Percentiles rank a stretch among this genome's conserved stretches.
These are phyloP conservation scores for Dendrobium chrysotoxum DNA, from an alignment of 106 monocot genomes.

Conservation along the genomic window DNA sequence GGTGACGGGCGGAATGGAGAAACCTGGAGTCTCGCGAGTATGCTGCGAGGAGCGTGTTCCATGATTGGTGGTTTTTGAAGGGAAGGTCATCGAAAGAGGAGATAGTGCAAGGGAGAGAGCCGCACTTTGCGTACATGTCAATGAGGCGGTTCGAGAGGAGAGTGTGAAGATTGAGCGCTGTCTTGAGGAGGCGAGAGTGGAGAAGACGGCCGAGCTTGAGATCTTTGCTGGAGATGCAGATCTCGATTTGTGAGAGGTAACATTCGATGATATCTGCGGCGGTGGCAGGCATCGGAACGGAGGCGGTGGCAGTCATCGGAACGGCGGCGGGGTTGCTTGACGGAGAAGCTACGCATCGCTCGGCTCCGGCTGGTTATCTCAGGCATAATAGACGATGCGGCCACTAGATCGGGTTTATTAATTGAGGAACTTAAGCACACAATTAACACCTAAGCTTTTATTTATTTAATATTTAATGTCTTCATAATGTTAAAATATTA, in stretches of 20 bases:
- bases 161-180: slow-evolving; percentile 36
- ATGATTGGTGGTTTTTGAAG: slow-evolving; percentile 39
- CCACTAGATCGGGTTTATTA: too few relatives aligned
- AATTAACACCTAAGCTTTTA: too few relatives aligned
- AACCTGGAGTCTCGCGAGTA: slow-evolving; percentile 5
- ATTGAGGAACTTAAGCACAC: too few relatives aligned
- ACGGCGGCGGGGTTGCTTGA: neutral
- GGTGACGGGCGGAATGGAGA: slow-evolving; percentile 13
- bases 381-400: too few relatives aligned
- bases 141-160: slow-evolving; percentile 60
- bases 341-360: neutral
- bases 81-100: slow-evolving; percentile 26
- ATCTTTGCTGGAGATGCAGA: slow-evolving; percentile 19
- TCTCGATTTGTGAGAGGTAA: slow-evolving; percentile 28
- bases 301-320: neutral
- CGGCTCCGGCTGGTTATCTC: neutral
- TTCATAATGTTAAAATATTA: too few relatives aligned
- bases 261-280: neutral
- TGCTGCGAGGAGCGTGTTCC: slow-evolving; percentile 48
- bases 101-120: slow-evolving; percentile 11
- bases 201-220: slow-evolving; percentile 25
- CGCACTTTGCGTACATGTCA: slow-evolving; percentile 37
- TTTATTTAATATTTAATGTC: too few relatives aligned
- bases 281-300: neutral
- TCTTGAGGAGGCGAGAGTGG: slow-evolving; percentile 48